Evolutionary conservation across 73 alveolate genomes (phyloP).

Genomic region (Paramecium sonneborni): DNA sequence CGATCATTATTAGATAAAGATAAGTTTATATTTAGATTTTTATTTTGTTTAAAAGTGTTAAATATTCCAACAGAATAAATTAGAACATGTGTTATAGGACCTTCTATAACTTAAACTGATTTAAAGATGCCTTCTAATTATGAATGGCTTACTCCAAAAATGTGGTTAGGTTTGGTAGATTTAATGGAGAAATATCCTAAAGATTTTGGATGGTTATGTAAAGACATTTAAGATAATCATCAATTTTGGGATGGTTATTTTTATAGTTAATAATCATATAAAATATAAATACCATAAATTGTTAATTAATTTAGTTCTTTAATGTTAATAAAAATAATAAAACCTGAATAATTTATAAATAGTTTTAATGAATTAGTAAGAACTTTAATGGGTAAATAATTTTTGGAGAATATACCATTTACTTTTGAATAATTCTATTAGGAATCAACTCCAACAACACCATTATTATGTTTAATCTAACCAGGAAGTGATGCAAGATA

Average conservation of each 20-base stretch:
- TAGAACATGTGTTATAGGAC: slow-evolving; percentile 96
- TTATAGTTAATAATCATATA: slow-evolving; percentile 1
- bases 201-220: slow-evolving; percentile 58
- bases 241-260: slow-evolving; percentile 70
- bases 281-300: slow-evolving; percentile 68
- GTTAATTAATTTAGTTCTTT: slow-evolving; percentile 45
- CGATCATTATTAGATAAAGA: slow-evolving; percentile 95
- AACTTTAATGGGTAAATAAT: slow-evolving; percentile 84
- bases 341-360: slow-evolving; percentile 96
- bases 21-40: slow-evolving; percentile 87
- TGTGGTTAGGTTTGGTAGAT: slow-evolving; percentile 92
- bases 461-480: slow-evolving; percentile 91
- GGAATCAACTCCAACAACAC: slow-evolving; percentile 91
- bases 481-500: slow-evolving; percentile 98
- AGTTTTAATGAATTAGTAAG: slow-evolving; percentile 87
- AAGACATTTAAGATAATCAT: slow-evolving; percentile 58
- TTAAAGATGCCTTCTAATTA: slow-evolving; percentile 81
- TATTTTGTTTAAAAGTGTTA: slow-evolving; percentile 85
- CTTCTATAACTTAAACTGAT: slow-evolving; percentile 77
- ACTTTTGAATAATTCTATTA: slow-evolving; percentile 88
- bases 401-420: slow-evolving; percentile 88
- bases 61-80: slow-evolving; percentile 75
- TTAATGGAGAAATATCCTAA: slow-evolving; percentile 88
- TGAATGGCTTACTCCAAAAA: slow-evolving; percentile 90
- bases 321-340: slow-evolving; percentile 81